Evolutionary conservation across 2,329 filamentous ascomycete genomes (phyloP).

Genomic region (Cordyceps pruinosa): DNA sequence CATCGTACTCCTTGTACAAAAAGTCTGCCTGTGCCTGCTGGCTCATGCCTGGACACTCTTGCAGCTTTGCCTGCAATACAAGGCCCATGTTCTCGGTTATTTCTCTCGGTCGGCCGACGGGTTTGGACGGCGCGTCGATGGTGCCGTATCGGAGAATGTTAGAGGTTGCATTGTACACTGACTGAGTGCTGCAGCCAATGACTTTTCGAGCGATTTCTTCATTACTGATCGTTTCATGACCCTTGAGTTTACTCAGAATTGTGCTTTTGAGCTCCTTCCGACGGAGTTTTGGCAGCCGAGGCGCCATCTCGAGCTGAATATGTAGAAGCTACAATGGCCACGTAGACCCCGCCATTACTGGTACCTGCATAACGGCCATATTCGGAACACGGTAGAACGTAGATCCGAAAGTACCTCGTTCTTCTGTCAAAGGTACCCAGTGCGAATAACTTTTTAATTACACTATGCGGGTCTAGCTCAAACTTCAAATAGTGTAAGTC

Average conservation of each 20-base stretch:
- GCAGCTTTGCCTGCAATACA: conserved; percentile 11
- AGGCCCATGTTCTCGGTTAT: conserved; percentile 17
- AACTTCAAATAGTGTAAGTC: not conserved
- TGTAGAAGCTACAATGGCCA: not conserved
- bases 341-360: not conserved
- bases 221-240: not conserved
- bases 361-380: not conserved
- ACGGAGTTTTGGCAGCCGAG: conserved; percentile 9
- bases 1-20: conserved; percentile 11
- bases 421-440: not conserved
- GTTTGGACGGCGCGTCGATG: conserved; percentile 12
- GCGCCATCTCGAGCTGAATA: conserved; percentile 11
- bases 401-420: not conserved
- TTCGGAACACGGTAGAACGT: not conserved
- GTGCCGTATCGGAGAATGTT: conserved; percentile 12
- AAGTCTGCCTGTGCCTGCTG: conserved; percentile 13
- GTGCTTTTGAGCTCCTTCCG: conserved; percentile 8
- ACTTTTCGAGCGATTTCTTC: not conserved
- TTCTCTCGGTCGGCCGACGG: conserved; percentile 12
- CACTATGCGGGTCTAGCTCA: not conserved
- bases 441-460: not conserved
- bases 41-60: conserved; percentile 11
- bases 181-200: not conserved
- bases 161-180: not conserved
- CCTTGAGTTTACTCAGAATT: not conserved